A percentile compares a stretch with the other conserved stretches of the same genome.
Conservation (phyloP, 768 basidiomycete species). For the Lactarius indigo region DNA sequence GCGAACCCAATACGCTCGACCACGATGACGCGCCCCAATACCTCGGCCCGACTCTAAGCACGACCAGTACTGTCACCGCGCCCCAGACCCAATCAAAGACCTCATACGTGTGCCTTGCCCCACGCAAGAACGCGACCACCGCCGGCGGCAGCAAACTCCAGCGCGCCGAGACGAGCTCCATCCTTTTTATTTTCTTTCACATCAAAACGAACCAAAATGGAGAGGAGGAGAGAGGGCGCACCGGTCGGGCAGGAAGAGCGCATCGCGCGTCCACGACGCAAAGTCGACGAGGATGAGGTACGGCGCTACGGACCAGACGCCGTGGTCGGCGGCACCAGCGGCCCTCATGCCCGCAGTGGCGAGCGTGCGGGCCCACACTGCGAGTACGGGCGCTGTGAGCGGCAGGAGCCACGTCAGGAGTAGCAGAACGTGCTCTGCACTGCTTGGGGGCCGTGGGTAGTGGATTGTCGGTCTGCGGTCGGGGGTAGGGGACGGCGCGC, state of each 20-base stretch:
- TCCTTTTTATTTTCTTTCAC: background rate
- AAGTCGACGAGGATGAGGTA: slow-evolving; percentile 63
- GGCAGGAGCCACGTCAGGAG: slow-evolving; percentile 83
- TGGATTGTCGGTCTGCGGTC: slow-evolving; percentile 10
- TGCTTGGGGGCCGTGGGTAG: background rate
- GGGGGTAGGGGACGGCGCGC: background rate
- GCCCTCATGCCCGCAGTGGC: slow-evolving; percentile 66
- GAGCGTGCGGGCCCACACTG: slow-evolving; percentile 87
- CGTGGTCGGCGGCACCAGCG: slow-evolving; percentile 78
- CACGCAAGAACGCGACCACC: slow-evolving; percentile 55
- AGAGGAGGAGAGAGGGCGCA: background rate
- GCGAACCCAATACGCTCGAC: background rate
- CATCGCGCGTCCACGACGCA: slow-evolving; percentile 46
- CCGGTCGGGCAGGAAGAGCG: slow-evolving; percentile 33
- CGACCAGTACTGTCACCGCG: slow-evolving; percentile 44
- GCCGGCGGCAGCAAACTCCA: slow-evolving; percentile 55
- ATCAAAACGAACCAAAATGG: background rate
- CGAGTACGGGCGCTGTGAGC: slow-evolving; percentile 68
- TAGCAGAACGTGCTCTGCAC: slow-evolving; percentile 55
- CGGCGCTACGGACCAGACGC: slow-evolving; percentile 59
- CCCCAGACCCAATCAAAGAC: slow-evolving; percentile 62
- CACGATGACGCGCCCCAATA: slow-evolving; percentile 25
- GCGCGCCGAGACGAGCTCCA: slow-evolving; percentile 39
- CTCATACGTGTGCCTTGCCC: slow-evolving; percentile 61
- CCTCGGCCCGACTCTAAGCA: slow-evolving; percentile 40